phyloP scores from a whole-genome alignment of 2,329 filamentous ascomycete genomes.

The Alternaria consortialis region DNA sequence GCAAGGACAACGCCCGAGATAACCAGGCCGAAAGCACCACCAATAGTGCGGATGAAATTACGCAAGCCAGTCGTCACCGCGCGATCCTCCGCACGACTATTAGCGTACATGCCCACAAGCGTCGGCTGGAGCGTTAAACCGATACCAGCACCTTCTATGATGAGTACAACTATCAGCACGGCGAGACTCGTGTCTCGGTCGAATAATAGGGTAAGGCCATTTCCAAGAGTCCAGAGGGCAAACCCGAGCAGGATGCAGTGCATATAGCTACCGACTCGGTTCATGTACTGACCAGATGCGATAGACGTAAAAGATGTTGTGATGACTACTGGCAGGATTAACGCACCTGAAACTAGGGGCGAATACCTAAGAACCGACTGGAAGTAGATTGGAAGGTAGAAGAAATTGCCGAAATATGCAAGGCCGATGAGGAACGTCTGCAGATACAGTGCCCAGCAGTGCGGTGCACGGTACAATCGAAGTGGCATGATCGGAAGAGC shows the following conservation, averaged over 20 bases:
- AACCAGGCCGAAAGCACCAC: conserved; percentile 67
- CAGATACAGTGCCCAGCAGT: conserved; percentile 63
- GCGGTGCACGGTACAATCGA: conserved; percentile 63
- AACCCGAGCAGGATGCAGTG: conserved; percentile 46
- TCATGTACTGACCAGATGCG: conserved; percentile 31
- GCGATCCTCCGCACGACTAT: conserved; percentile 61
- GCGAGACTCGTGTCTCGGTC: conserved; percentile 54
- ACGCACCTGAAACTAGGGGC: conserved; percentile 61
- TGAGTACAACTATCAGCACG: conserved; percentile 62
- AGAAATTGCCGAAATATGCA: conserved; percentile 67
- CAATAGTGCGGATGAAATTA: conserved; percentile 69
- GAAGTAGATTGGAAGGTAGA: conserved; percentile 70
- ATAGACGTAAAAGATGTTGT: conserved; percentile 27
- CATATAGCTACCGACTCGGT: conserved; percentile 29
- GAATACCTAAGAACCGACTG: conserved; percentile 64
- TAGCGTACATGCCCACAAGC: conserved; percentile 65
- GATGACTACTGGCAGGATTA: conserved; percentile 54
- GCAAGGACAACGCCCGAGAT: conserved; percentile 46
- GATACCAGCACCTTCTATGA: conserved; percentile 57
- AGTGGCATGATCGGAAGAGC: conserved; percentile 67
- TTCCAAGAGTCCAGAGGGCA: conserved; percentile 60
- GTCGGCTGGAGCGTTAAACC: conserved; percentile 64
- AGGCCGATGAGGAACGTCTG: conserved; percentile 69
- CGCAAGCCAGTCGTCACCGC: conserved; percentile 69
- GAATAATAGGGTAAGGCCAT: conserved; percentile 63